Conservation (phyloP, 2,329 filamentous ascomycete genomes). For the Phaeomoniella chlamydospora region DNA sequence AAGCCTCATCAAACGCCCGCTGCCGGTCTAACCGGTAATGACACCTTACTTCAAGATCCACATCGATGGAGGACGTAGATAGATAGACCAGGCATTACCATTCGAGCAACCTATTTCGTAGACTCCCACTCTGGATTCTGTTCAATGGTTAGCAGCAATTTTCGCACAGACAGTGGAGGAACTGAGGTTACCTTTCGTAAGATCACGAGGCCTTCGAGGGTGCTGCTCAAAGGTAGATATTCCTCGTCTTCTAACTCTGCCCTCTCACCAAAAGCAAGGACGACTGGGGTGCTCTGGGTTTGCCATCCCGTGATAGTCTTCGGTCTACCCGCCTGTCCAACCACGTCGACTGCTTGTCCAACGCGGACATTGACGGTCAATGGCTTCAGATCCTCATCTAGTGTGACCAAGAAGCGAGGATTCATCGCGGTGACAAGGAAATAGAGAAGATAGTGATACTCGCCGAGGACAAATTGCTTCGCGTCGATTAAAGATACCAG, state of each 20-base stretch:
- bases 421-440: slow-evolving; percentile 95
- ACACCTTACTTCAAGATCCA: no score
- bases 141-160: slow-evolving; percentile 11
- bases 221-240: slow-evolving; percentile 84
- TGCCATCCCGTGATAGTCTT: slow-evolving; percentile 99
- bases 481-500: slow-evolving; percentile 90
- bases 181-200: slow-evolving; percentile 64
- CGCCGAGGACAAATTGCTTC: slow-evolving; percentile 63
- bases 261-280: slow-evolving; percentile 86
- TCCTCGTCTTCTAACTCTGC: slow-evolving; percentile 96
- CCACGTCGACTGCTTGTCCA: slow-evolving; percentile 94
- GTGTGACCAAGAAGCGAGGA: slow-evolving; percentile 86
- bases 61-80: no score
- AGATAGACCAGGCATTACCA: no score
- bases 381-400: slow-evolving; percentile 88
- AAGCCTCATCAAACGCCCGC: no score
- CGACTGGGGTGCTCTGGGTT: slow-evolving; percentile 95
- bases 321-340: slow-evolving; percentile 88
- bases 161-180: background rate
- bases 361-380: slow-evolving; percentile 92
- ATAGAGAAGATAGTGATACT: slow-evolving; percentile 88
- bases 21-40: no score
- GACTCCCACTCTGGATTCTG: slow-evolving; percentile 30
- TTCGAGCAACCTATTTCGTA: background rate
- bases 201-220: slow-evolving; percentile 87